Base-by-base conservation (phyloP, 129 eudicot genomes). In the Escallonia rubra region DNA sequence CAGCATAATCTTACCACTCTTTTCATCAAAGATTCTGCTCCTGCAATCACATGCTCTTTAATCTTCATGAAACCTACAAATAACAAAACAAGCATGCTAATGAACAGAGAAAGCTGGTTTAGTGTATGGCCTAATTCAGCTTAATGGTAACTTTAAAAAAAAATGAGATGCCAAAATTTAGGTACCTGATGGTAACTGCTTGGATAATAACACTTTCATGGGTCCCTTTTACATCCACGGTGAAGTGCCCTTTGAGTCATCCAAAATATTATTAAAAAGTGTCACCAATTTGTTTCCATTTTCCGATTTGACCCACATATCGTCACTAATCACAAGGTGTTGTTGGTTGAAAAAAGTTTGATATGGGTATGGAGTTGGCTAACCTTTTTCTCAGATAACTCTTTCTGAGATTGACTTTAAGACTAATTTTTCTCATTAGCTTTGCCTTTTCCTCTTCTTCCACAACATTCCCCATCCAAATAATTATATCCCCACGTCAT, bases 181-280 rank as follows among this genome's bases (percentile, higher is more conserved):
- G 81, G 86, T 74, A 68, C 70, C 53, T 68, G 77, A 54, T 76
- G 76, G 59, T 57, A 69, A 64, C 75, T 74, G 61, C 67, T 67
- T 63, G 58, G 56, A 63, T 60, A 72, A 59, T n/a, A 42, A 51
- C 41, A 74, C 64, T 57, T 40, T 6, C 41, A 61, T 56, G 80
- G 84, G 76, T 78, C 90, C 80, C 82, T 64, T 68, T 71, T 48
- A 54, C 70, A 63, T 65, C 41, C 7, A 68, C 79, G 61, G 58
- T 50, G 53, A 73, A 79, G 82, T 79, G 86, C 75, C 74, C 68
- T 49, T 64, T 69, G 81, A 76, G 78, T 79, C 95, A 81, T 66
- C 80, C 57, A 65, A 59, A 61, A 12, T 69, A 43, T 41, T 43
- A 40, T 63, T 10, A 47, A 67, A 43, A 46, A 23, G 52, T 41